These are phyloP conservation scores for Tothia fuscella DNA, from an alignment of 2,329 filamentous ascomycete genomes.

Conservation along the genomic window DNA sequence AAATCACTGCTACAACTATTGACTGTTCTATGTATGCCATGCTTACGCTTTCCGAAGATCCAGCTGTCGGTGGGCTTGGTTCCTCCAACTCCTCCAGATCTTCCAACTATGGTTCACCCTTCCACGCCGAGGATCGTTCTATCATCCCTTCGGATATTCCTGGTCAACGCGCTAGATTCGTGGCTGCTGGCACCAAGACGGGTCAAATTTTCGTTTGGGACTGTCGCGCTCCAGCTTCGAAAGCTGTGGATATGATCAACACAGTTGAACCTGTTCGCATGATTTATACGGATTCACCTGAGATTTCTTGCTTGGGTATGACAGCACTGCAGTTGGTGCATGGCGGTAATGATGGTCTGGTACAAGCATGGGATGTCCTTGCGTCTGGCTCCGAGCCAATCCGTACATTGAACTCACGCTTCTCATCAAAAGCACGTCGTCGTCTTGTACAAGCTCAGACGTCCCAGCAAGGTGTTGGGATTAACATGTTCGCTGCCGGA, in stretches of 20 bases:
- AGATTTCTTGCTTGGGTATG: conserved; percentile 70
- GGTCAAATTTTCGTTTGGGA: conserved; percentile 81
- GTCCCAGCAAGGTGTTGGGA: conserved; percentile 54
- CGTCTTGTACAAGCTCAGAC: conserved; percentile 55
- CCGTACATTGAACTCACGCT: conserved; percentile 75
- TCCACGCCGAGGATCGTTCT: conserved; percentile 35
- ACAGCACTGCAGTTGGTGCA: conserved; percentile 83
- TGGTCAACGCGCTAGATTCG: conserved; percentile 67
- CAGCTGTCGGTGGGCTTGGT: conserved; percentile 49
- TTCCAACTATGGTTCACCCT: conserved; percentile 43
- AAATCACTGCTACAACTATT: conserved; percentile 58
- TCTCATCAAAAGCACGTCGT: conserved; percentile 70
- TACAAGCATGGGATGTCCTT: conserved; percentile 94
- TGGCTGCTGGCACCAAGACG: conserved; percentile 68
- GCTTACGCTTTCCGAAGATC: conserved; percentile 66
- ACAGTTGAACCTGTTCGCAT: conserved; percentile 59
- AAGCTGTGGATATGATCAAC: conserved; percentile 42
- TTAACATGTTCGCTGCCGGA: conserved; percentile 69
- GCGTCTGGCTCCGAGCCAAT: conserved; percentile 68
- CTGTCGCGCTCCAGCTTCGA: conserved; percentile 52
- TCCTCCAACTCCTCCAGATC: conserved; percentile 40
- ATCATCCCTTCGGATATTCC: conserved; percentile 53
- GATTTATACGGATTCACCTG: conserved; percentile 82
- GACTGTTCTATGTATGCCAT: conserved; percentile 65
- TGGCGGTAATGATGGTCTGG: conserved; percentile 86